Conservation (phyloP, 2,329 filamentous ascomycete species). For the Colletotrichum incanum region DNA sequence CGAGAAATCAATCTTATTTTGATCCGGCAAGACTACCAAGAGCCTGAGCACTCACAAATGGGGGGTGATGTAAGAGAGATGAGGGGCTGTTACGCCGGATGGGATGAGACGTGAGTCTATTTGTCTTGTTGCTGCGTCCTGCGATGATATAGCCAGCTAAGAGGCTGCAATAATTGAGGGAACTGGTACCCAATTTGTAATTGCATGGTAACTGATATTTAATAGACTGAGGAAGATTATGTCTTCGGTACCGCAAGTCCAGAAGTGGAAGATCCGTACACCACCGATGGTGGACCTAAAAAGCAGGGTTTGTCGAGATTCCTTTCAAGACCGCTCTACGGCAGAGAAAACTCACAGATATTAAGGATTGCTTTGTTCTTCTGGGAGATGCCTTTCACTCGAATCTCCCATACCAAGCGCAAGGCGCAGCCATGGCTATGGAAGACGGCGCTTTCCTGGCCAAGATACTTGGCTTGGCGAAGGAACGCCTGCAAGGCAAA, state of each 20-base stretch:
- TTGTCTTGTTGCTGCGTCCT: not conserved
- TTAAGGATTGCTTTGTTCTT: constrained; percentile 36
- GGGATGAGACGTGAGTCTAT: constrained; percentile 32
- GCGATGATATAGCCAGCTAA: not conserved
- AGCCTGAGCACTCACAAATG: not conserved
- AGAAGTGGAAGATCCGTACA: constrained; percentile 38
- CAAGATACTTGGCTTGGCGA: constrained; percentile 48
- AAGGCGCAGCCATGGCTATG: constrained; percentile 48
- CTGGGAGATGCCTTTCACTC: constrained; percentile 43
- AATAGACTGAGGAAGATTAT: constrained; percentile 30
- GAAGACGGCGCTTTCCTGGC: constrained; percentile 48
- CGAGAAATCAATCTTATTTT: constrained; percentile 33
- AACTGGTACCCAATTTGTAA: no score
- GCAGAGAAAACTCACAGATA: not conserved
- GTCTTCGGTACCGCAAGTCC: constrained; percentile 18
- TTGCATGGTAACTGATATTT: not conserved
- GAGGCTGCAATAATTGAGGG: no score
- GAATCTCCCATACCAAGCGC: constrained; percentile 47
- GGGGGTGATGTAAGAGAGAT: constrained; percentile 30
- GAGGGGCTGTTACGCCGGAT: constrained; percentile 25
- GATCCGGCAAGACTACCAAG: constrained; percentile 2
- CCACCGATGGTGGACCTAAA: constrained; percentile 5
- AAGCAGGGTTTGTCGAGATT: constrained; percentile 17
- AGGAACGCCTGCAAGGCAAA: not conserved
- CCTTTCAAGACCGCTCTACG: not conserved